phyloP scores from a whole-genome alignment of 345 rosid species.

The Rubroshorea leprosula region DNA sequence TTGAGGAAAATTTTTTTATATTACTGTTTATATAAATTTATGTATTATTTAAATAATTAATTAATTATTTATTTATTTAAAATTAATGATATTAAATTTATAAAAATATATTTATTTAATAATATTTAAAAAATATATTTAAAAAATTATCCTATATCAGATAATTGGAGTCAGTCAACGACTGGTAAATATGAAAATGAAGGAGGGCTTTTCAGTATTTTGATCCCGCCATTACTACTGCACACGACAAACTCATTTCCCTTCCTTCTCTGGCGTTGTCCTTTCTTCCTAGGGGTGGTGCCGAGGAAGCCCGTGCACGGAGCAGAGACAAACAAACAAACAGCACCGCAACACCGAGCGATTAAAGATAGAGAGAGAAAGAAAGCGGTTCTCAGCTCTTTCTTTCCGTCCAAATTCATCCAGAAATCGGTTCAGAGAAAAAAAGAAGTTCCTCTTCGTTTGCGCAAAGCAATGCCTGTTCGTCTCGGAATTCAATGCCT shows the following conservation, averaged over 20 bases:
- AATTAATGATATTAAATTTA: too few species aligned
- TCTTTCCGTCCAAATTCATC: conserved; percentile 19
- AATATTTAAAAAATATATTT: too few species aligned
- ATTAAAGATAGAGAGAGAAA: conserved; percentile 18
- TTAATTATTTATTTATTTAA: too few species aligned
- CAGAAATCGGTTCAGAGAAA: conserved; percentile 13
- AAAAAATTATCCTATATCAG: too few species aligned
- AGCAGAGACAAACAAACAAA: conserved; percentile 12
- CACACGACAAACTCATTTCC: not conserved
- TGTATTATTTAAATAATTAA: too few species aligned
- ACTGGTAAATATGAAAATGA: too few species aligned
- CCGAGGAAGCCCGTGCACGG: not conserved
- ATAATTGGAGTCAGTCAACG: too few species aligned
- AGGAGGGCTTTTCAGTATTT: too few species aligned
- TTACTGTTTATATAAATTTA: too few species aligned
- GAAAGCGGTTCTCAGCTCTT: conserved; percentile 5
- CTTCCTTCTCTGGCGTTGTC: conserved; percentile 1
- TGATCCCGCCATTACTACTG: conserved; percentile 13
- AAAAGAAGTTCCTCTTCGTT: conserved; percentile 18
- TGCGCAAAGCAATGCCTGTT: conserved; percentile 38
- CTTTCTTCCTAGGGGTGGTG: not conserved
- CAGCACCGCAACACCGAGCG: conserved; percentile 31
- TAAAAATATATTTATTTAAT: too few species aligned
- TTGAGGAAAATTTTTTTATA: too few species aligned
- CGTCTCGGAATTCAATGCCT: conserved; percentile 32